A percentile compares a stretch with the other conserved stretches of the same genome.
Conservation (phyloP, 768 basidiomycete genomes). For the Lactarius hengduanensis region DNA sequence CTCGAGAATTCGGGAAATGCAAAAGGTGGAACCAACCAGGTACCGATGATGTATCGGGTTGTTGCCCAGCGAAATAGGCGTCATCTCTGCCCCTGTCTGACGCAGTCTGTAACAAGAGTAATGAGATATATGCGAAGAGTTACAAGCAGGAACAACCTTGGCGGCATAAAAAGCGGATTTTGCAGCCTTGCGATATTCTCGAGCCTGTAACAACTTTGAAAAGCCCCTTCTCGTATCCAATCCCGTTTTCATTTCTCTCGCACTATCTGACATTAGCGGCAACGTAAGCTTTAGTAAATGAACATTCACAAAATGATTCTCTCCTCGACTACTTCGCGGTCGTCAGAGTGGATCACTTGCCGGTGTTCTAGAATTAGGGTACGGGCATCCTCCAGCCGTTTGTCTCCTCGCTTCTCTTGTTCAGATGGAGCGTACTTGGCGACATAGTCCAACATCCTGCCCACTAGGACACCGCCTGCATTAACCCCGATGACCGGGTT, state of each 20-base stretch:
- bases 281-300: neutral
- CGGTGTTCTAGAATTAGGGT: neutral
- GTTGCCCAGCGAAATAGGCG: neutral
- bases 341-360: neutral
- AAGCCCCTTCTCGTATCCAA: neutral
- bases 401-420: slow-evolving; percentile 9
- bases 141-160: slow-evolving; percentile 2
- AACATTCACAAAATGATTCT: neutral
- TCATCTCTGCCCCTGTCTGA: slow-evolving; percentile 2
- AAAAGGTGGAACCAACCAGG: neutral
- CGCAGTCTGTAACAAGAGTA: neutral
- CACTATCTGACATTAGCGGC: neutral
- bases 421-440: neutral
- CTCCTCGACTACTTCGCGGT: slow-evolving; percentile 1
- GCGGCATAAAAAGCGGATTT: neutral
- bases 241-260: neutral
- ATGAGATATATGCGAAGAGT: neutral
- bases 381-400: neutral
- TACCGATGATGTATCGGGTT: neutral
- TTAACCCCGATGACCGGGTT: neutral
- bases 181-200: slow-evolving; percentile 9
- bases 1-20: neutral
- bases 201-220: neutral
- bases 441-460: neutral
- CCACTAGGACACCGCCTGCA: neutral